Evolutionary conservation across 2,329 filamentous ascomycete genomes (phyloP).

Genomic region (Cladophialophora bantiana): DNA sequence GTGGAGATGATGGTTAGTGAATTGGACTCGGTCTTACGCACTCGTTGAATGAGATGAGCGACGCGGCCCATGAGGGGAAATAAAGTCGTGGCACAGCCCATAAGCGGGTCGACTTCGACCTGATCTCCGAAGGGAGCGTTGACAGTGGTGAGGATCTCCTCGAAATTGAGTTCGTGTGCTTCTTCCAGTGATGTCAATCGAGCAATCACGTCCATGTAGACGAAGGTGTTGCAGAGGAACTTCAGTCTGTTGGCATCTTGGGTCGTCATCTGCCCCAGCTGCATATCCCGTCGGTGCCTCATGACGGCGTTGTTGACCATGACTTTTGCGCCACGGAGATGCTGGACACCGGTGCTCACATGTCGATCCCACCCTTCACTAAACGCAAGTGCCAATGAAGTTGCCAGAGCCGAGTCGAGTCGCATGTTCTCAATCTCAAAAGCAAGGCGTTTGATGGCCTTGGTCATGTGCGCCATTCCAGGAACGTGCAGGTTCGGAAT

Average conservation of each 20-base stretch:
- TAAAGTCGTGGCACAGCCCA: slow-evolving; percentile 72
- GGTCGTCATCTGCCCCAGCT: slow-evolving; percentile 40
- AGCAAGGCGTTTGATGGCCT: slow-evolving; percentile 65
- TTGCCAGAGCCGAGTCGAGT: slow-evolving; percentile 65
- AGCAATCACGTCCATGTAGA: slow-evolving; percentile 77
- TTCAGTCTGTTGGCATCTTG: slow-evolving; percentile 58
- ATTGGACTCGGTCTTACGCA: slow-evolving; percentile 63
- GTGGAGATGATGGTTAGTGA: slow-evolving; percentile 67
- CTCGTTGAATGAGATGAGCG: slow-evolving; percentile 69
- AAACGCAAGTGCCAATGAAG: slow-evolving; percentile 72
- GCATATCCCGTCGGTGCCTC: slow-evolving; percentile 50
- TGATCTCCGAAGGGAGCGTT: slow-evolving; percentile 51
- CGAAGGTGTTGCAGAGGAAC: slow-evolving; percentile 74
- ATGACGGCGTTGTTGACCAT: slow-evolving; percentile 67
- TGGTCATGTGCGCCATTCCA: slow-evolving; percentile 73
- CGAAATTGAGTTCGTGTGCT: slow-evolving; percentile 63
- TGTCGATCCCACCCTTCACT: slow-evolving; percentile 75
- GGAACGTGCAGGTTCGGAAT: slow-evolving; percentile 64
- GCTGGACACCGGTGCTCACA: slow-evolving; percentile 71
- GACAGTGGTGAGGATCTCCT: slow-evolving; percentile 52
- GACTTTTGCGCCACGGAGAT: slow-evolving; percentile 71
- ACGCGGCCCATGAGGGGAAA: slow-evolving; percentile 73
- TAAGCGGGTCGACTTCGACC: slow-evolving; percentile 70
- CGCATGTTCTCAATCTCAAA: slow-evolving; percentile 69
- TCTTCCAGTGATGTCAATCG: slow-evolving; percentile 69